Evolutionary conservation across 257 asterid species (phyloP), one percentile per base, ranked within the genome.

Genomic region (Jacaranda copaia): DNA sequence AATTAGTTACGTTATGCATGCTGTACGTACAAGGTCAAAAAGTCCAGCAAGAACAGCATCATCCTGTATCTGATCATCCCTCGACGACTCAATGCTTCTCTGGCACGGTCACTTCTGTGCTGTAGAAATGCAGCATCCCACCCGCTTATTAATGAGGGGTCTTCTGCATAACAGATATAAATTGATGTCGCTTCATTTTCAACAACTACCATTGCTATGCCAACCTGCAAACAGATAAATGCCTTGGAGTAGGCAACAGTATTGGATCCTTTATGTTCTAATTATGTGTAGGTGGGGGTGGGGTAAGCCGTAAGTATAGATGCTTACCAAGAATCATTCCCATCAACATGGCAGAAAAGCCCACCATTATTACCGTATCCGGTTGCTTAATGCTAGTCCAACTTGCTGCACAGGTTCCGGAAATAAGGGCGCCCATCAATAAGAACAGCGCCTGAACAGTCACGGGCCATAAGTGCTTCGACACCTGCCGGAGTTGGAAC

Each of bases 161-260:
- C 98, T 84, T 91, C 97, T 0, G 99, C 98, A 7, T 86, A 93
- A 76, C 99, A 95, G 3, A 95, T 85, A 70, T 95, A 95, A 48
- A 95, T 93, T 15, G 99, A 93, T 15, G 98, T 95, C 16, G 93
- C 99, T 3, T 98, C 97, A 72, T 98, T 95, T 85, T 95, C 99
- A 81, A 95, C 95, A 4, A 93, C 96, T 18, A 95, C 99, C 88
- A 88, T 95, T 20, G 98, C 97, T 36, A 93, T 79, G 46, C 99
- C 99, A 53, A 93, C 96, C 99, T 95, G 89, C 48, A 79, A 74
- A 59, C 32, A 25, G 32, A 49, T 42, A 79, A 5, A n/a, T 0
- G 38, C 32, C n/a, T 42, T 16, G 60, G 16, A 81, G 57, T 39
- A 42, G 6, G 8, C 46, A 4, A 42, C 6, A 42, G 46, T 42